Conservation (phyloP, 139 green algal genomes). For the Haematococcus sp. region DNA sequence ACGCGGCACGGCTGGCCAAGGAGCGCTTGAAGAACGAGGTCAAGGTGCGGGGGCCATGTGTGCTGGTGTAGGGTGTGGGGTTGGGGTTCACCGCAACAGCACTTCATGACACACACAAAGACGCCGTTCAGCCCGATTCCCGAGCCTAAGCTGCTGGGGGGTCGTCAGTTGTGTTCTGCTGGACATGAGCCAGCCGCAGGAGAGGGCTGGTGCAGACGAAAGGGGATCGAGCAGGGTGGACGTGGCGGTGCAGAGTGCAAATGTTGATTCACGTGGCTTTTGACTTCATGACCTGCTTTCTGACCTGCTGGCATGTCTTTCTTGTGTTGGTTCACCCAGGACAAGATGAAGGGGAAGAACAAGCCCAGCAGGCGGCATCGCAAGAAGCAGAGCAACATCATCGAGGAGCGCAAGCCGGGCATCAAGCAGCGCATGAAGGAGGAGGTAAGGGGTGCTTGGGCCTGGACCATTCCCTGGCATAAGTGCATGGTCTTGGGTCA, state of each 20-base stretch:
- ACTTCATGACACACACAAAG: background rate
- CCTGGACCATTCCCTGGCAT: background rate
- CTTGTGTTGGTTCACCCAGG: slow-evolving; percentile 33
- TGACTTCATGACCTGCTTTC: too few relatives aligned
- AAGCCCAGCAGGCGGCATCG: slow-evolving; percentile 70
- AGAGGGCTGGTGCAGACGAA: too few relatives aligned
- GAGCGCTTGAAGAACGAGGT: slow-evolving; percentile 45
- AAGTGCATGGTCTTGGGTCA: background rate
- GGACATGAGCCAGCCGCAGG: too few relatives aligned
- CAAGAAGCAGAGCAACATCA: slow-evolving; percentile 92
- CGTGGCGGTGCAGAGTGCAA: too few relatives aligned
- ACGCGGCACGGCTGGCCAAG: slow-evolving; percentile 19
- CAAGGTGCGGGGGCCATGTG: slow-evolving; percentile 13
- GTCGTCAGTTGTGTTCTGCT: too few relatives aligned
- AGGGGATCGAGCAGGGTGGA: too few relatives aligned
- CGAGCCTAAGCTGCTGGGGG: too few relatives aligned
- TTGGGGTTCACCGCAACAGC: too few relatives aligned
- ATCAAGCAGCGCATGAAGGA: slow-evolving; percentile 44
- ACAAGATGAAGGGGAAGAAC: slow-evolving; percentile 92
- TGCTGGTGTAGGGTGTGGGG: too few relatives aligned
- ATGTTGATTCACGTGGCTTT: too few relatives aligned
- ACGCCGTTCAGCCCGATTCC: too few relatives aligned
- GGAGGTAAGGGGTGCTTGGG: slow-evolving; percentile 29
- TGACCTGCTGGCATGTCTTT: background rate
- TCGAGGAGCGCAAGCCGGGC: slow-evolving; percentile 66